Base-by-base conservation (phyloP, 768 basidiomycete genomes). In the Calocera cornea region DNA sequence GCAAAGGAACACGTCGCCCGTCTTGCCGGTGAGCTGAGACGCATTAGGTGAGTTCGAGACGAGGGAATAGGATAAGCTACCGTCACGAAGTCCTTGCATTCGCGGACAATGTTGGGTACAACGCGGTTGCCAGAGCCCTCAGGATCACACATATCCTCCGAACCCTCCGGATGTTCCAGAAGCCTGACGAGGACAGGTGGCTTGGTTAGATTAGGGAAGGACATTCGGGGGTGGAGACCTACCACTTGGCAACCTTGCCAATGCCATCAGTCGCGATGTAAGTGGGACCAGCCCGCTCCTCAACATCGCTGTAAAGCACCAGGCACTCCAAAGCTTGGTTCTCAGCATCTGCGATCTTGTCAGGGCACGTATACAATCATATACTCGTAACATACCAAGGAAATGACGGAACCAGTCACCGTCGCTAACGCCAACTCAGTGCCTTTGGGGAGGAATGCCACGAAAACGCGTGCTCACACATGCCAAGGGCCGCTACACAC, bases 211-310 rank as follows among this genome's bases (percentile, higher is more conserved):
- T 5, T 60, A 29, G 14, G 16, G 24, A 27, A 29, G 27, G 19
- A 5, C 27, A 27, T 2, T 33, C 22, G 27, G 3, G 19, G 44
- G 14, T 5, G 5, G 8, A 47, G 24, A 68, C 71, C 10, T 72
- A 67, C 40, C 66, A 73, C 41, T 66, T 65, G 31, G 71, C 73
- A 34, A 75, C 67, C 33, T 66, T 66, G 29, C 64, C 65, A 40
- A 87, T 78, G 1, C 84, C 84, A 64, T 86, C 83, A 0, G 85
- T 83, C n/a, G 79, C 81, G 69, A 87, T 85, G 77, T 81, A 82
- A 1, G 86, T 87, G 1, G 80, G 85, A 33, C 86, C 86, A 14
- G 84, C 85, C 22, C 78, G 73, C 7, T 80, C 79, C 44, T 74
- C 70, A 73, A 87, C 85, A 65, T 85, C 80, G 34, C 83, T 81